Evolutionary conservation across 2,329 filamentous ascomycete genomes (phyloP).

Genomic region (Mariannaea elegans): DNA sequence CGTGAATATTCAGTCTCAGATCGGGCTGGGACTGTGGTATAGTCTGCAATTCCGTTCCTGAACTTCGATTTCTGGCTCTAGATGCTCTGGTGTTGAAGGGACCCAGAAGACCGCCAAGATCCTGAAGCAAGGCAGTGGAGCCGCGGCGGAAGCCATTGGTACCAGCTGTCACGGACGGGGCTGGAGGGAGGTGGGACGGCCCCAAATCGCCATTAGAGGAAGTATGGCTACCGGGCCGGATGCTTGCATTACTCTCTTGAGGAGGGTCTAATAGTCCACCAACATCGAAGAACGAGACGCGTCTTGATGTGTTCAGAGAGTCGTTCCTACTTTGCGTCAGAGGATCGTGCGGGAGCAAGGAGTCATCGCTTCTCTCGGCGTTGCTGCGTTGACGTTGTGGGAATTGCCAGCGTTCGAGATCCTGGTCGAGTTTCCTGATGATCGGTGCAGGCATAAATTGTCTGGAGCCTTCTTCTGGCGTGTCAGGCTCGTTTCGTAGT

Average conservation of each 20-base stretch:
- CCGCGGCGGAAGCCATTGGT: constrained; percentile 59
- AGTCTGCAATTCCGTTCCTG: constrained; percentile 55
- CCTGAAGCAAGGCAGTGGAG: constrained; percentile 66
- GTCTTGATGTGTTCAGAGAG: constrained; percentile 33
- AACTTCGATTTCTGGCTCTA: constrained; percentile 43
- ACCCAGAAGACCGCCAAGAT: constrained; percentile 63
- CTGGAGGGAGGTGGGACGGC: constrained; percentile 48
- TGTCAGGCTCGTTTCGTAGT: constrained; percentile 52
- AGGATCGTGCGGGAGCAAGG: constrained; percentile 50
- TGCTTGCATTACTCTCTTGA: constrained; percentile 43
- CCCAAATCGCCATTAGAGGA: constrained; percentile 53
- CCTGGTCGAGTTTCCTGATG: constrained; percentile 42
- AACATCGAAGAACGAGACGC: constrained; percentile 85
- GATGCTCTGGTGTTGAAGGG: constrained; percentile 49
- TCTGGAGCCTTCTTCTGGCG: constrained; percentile 38
- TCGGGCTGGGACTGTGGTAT: constrained; percentile 54
- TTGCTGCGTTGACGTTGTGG: constrained; percentile 51
- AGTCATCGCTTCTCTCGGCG: constrained; percentile 55
- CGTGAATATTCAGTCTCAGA: constrained; percentile 42
- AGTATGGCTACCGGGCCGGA: constrained; percentile 52
- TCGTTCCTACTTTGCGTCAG: constrained; percentile 40
- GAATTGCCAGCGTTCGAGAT: constrained; percentile 59
- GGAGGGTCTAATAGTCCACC: constrained; percentile 74
- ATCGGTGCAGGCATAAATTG: constrained; percentile 50
- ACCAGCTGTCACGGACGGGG: constrained; percentile 56